These are phyloP conservation scores for Cordyceps cicadae DNA, from an alignment of 2,329 filamentous ascomycete genomes.

Conservation along the genomic window DNA sequence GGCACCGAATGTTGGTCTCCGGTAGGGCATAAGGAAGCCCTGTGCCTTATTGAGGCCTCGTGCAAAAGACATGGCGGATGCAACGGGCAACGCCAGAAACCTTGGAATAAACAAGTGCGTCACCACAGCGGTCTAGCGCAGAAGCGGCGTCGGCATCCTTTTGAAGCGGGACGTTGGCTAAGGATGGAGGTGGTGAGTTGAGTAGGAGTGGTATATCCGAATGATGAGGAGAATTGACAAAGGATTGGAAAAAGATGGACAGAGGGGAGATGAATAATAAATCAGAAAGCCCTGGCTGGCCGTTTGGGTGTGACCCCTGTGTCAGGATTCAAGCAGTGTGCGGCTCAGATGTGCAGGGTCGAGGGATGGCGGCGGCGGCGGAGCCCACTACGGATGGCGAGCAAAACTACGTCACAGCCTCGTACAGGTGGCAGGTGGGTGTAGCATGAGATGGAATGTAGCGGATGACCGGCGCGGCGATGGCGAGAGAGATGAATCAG, in stretches of 20 bases:
- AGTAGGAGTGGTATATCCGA: neutral
- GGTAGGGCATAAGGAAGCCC: slow-evolving; percentile 33
- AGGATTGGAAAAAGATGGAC: neutral
- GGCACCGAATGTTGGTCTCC: slow-evolving; percentile 36
- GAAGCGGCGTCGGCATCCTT: neutral
- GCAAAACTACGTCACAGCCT: slow-evolving; percentile 3
- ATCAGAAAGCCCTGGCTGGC: neutral
- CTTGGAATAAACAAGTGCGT: neutral
- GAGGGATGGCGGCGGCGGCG: neutral
- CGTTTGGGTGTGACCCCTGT: neutral
- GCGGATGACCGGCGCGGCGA: neutral
- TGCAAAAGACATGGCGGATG: slow-evolving; percentile 38
- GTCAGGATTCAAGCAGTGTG: neutral
- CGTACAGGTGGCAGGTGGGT: slow-evolving; percentile 4
- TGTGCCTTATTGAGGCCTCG: slow-evolving; percentile 41
- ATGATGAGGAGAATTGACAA: neutral
- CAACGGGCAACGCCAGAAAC: slow-evolving; percentile 17
- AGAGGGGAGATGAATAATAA: slow-evolving; percentile 7
- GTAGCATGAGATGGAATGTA: neutral
- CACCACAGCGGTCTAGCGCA: slow-evolving; percentile 1
- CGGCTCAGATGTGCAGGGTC: slow-evolving; percentile 9
- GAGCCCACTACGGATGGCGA: neutral
- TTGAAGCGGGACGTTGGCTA: neutral
- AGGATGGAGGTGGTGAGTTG: neutral
- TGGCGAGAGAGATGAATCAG: neutral